These are phyloP conservation scores for Trichoderma oligosporum DNA, from an alignment of 2,329 filamentous ascomycete genomes.

Conservation along the genomic window DNA sequence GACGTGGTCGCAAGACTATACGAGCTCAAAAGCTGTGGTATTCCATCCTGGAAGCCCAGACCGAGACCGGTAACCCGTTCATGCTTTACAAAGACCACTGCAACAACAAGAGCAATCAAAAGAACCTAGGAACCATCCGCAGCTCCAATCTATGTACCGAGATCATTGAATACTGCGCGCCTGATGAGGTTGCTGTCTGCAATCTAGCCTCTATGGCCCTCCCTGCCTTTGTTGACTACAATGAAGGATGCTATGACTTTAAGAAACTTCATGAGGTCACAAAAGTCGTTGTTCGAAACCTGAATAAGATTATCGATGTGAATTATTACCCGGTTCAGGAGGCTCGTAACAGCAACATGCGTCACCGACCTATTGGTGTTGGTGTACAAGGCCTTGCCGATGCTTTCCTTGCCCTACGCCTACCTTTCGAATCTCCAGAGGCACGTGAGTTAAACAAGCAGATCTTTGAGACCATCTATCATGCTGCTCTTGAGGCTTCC, in stretches of 20 bases:
- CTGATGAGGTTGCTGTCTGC: slow-evolving; percentile 97
- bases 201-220: slow-evolving; percentile 94
- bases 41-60: slow-evolving; percentile 95
- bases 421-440: slow-evolving; percentile 95
- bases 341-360: slow-evolving; percentile 93
- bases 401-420: slow-evolving; percentile 91
- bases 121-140: slow-evolving; percentile 97
- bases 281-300: slow-evolving; percentile 86
- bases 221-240: slow-evolving; percentile 85
- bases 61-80: slow-evolving; percentile 97
- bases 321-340: slow-evolving; percentile 98
- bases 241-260: slow-evolving; percentile 85
- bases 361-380: slow-evolving; percentile 90
- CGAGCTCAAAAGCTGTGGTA: slow-evolving; percentile 99
- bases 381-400: slow-evolving; percentile 98
- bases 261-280: slow-evolving; percentile 93
- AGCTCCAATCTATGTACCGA: slow-evolving; percentile 99
- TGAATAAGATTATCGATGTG: slow-evolving; percentile 98
- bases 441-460: slow-evolving; percentile 93
- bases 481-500: slow-evolving; percentile 86
- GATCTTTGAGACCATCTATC: slow-evolving; percentile 99
- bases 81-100: slow-evolving; percentile 99
- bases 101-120: slow-evolving; percentile 99
- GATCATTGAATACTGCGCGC: slow-evolving; percentile 95
- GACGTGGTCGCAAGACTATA: slow-evolving; percentile 82